phyloP scores from a whole-genome alignment of 2,329 filamentous ascomycete species.

The Teratosphaeria epicoccoides region DNA sequence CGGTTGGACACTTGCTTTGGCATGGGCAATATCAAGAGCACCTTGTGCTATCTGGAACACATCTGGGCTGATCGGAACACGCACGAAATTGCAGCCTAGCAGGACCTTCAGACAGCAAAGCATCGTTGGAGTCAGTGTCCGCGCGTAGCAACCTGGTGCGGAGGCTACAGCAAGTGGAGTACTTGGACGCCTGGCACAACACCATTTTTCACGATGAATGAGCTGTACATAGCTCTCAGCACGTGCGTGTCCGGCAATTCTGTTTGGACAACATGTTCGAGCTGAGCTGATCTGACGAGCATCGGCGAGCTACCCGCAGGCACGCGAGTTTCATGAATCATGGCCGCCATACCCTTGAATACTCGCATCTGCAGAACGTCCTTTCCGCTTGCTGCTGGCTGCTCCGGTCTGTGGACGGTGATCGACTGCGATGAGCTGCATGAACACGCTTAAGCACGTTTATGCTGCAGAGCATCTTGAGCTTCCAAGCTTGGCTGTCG shows the following conservation, averaged over 20 bases:
- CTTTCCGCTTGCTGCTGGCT: neutral
- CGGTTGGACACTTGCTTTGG: neutral
- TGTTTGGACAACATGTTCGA: neutral
- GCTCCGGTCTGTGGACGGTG: neutral
- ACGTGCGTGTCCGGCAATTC: neutral
- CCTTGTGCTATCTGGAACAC: neutral
- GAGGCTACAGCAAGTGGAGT: neutral
- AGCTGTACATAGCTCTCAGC: neutral
- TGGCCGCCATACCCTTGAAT: neutral
- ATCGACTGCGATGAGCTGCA: neutral
- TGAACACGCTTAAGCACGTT: neutral
- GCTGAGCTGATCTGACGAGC: neutral
- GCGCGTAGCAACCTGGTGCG: neutral
- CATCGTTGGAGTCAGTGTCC: neutral
- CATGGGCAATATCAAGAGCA: neutral
- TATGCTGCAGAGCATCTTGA: neutral
- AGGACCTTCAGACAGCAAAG: neutral
- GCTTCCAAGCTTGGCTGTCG: neutral
- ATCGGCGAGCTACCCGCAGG: neutral
- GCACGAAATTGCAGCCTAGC: neutral
- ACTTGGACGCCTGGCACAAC: neutral
- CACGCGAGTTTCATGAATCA: neutral
- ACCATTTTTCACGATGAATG: neutral
- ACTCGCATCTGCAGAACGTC: neutral
- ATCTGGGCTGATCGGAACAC: neutral